A percentile compares a stretch with the other conserved stretches of the same genome.
Conservation (phyloP, 306 rosid genomes). For the Gynostemma pentaphyllum region DNA sequence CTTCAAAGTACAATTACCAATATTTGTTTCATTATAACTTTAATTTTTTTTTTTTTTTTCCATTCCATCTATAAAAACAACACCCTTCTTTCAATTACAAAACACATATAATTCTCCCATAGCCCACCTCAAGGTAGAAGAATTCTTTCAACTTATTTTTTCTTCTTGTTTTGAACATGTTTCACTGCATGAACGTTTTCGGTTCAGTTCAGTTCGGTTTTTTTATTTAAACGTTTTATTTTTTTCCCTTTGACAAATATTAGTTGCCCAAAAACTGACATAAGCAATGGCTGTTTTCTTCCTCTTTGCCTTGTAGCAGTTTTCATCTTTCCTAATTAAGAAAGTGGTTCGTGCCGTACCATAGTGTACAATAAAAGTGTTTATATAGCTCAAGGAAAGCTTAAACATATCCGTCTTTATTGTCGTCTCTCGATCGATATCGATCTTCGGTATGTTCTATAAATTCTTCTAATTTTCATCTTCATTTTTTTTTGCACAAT, state of each 20-base stretch:
- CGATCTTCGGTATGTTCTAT: neutral
- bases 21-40: constrained; percentile 29
- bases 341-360: constrained; percentile 16
- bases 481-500: neutral
- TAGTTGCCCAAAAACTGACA: constrained; percentile 40
- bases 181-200: neutral
- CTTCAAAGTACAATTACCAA: constrained; percentile 40
- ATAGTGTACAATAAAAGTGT: constrained; percentile 15
- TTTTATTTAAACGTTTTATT: constrained; percentile 2
- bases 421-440: neutral
- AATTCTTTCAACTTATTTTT: constrained; percentile 9
- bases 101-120: neutral
- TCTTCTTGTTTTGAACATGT: neutral
- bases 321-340: constrained; percentile 26
- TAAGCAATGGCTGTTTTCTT: constrained; percentile 21
- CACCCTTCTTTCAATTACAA: constrained; percentile 3
- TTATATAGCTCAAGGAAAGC: constrained; percentile 16
- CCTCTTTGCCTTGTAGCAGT: constrained; percentile 26
- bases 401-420: neutral
- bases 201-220: too few species aligned
- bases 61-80: constrained; percentile 21
- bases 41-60: constrained; percentile 25
- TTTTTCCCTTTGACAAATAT: constrained; percentile 15
- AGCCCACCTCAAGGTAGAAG: neutral
- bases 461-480: neutral